phyloP scores from a whole-genome alignment of 2,329 filamentous ascomycete genomes.

The Capronia coronata region DNA sequence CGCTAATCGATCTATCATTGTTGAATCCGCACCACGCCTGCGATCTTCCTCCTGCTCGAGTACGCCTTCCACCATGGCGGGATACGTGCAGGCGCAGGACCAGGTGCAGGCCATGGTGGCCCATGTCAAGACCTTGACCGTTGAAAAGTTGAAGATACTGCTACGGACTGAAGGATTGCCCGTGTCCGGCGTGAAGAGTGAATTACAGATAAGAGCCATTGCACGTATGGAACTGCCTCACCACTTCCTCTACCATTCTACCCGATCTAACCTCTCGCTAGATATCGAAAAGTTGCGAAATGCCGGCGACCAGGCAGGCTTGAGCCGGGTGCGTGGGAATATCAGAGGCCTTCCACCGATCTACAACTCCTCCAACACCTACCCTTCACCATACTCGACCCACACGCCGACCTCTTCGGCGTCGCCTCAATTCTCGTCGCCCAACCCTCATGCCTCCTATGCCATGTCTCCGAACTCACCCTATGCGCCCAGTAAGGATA shows the following conservation, averaged over 20 bases:
- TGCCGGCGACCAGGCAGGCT: conserved; percentile 12
- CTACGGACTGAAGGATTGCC: conserved; percentile 67
- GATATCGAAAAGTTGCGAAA: conserved; percentile 25
- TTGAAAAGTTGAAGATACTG: conserved; percentile 66
- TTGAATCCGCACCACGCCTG: neutral
- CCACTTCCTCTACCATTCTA: conserved; percentile 18
- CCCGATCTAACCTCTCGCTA: conserved; percentile 12
- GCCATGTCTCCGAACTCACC: conserved; percentile 13
- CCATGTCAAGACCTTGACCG: conserved; percentile 51
- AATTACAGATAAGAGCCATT: conserved; percentile 71
- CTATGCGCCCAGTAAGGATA: conserved; percentile 15
- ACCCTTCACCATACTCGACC: conserved; percentile 24
- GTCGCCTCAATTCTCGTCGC: conserved; percentile 25
- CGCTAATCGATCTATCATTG: conserved; percentile 5
- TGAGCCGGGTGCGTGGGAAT: conserved; percentile 20
- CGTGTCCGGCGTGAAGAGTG: conserved; percentile 77
- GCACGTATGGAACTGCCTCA: conserved; percentile 53
- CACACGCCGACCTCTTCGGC: conserved; percentile 25
- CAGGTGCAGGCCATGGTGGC: conserved; percentile 30
- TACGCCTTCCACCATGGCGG: conserved; percentile 17
- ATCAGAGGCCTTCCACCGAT: conserved; percentile 18
- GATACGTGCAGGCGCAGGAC: conserved; percentile 18
- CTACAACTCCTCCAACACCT: conserved; percentile 17
- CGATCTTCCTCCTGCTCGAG: neutral
- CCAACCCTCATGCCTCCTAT: conserved; percentile 15